phyloP scores from a whole-genome alignment of 1,284 basidiomycete genomes.

The Gomphus bonarii region DNA sequence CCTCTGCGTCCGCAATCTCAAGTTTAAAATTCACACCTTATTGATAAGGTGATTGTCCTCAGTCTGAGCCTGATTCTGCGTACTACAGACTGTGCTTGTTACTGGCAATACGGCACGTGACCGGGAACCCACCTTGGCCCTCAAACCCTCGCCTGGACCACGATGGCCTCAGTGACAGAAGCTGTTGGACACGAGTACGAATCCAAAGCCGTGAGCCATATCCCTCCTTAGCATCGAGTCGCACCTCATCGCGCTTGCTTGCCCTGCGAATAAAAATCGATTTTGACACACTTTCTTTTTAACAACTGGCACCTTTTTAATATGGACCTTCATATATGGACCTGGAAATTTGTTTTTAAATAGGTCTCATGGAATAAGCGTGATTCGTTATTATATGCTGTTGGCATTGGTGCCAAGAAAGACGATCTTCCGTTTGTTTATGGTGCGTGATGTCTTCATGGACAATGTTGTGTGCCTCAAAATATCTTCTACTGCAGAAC shows the following conservation, averaged over 20 bases:
- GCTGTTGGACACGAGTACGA: conserved; percentile 37
- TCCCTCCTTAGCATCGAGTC: neutral
- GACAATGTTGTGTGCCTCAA: neutral
- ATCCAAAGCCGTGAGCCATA: conserved; percentile 32
- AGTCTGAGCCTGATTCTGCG: too few relatives aligned
- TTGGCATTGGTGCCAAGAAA: conserved; percentile 61
- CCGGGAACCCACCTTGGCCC: neutral
- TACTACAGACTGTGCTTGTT: too few relatives aligned
- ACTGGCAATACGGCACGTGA: neutral
- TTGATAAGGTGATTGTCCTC: too few relatives aligned
- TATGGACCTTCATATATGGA: neutral
- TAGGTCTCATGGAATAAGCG: conserved; percentile 66
- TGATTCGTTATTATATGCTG: conserved; percentile 56
- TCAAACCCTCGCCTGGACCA: neutral
- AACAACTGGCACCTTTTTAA: too few relatives aligned
- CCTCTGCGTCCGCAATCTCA: too few relatives aligned
- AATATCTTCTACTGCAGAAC: neutral
- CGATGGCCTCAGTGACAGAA: conserved; percentile 29
- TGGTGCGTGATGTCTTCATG: conserved; percentile 30
- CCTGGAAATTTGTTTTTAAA: neutral
- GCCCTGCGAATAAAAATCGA: neutral
- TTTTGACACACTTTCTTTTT: too few relatives aligned
- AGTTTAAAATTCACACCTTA: too few relatives aligned
- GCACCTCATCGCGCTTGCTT: neutral
- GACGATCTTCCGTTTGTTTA: conserved; percentile 52